Evolutionary conservation across 352 stramenopile genomes (phyloP).

Genomic region (Pythium aristosporum): DNA sequence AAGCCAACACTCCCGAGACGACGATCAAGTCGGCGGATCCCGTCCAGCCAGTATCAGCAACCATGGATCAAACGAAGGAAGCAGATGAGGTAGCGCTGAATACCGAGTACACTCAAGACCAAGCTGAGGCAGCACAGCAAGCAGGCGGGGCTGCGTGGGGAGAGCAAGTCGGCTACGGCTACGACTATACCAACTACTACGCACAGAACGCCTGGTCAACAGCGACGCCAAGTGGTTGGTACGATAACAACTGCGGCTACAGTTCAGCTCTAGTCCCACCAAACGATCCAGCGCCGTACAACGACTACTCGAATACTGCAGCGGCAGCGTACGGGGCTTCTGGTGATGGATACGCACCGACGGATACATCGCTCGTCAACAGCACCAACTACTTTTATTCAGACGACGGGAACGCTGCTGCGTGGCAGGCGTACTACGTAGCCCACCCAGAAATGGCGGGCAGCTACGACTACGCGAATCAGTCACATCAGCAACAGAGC

Average conservation of each 20-base stretch:
- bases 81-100: background rate
- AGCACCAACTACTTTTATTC: conserved; percentile 36
- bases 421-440: conserved; percentile 36
- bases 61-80: background rate
- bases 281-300: background rate
- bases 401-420: conserved; percentile 30
- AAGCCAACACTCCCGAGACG: background rate
- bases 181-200: conserved; percentile 18
- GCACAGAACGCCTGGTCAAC: conserved; percentile 3
- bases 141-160: background rate
- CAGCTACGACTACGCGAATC: conserved; percentile 1
- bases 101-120: background rate
- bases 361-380: conserved; percentile 17
- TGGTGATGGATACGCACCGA: background rate
- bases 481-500: background rate
- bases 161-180: conserved; percentile 2
- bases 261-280: background rate
- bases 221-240: background rate
- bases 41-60: background rate
- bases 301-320: conserved; percentile 3
- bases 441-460: conserved; percentile 10
- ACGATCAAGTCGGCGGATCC: background rate
- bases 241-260: background rate
- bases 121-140: background rate
- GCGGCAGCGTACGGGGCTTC: background rate